phyloP scores from a whole-genome alignment of 176 grass and related monocot species.

The Thinopyrum elongatum region DNA sequence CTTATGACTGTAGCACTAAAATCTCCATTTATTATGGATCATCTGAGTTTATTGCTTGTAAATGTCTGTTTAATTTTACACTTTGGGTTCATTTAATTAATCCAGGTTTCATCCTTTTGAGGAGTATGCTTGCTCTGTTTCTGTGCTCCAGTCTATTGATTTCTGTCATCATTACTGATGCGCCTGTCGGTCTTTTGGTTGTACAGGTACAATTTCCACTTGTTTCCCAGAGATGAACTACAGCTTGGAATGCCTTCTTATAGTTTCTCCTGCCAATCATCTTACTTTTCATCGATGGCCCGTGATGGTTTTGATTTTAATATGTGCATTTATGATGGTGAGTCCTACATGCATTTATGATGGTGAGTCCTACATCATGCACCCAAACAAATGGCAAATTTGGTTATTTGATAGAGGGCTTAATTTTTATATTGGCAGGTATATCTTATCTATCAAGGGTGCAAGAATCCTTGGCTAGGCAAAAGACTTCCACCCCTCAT shows the following conservation, averaged over 20 bases:
- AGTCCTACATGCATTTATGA: conserved; percentile 95
- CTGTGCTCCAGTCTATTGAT: background rate
- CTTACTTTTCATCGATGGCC: conserved; percentile 77
- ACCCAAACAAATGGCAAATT: conserved; percentile 4
- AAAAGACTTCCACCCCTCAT: conserved; percentile 42
- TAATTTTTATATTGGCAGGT: conserved; percentile 50
- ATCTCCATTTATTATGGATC: background rate
- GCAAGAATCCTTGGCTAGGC: conserved; percentile 79
- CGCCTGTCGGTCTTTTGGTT: conserved; percentile 15
- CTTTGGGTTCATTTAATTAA: background rate
- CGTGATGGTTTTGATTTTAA: conserved; percentile 98
- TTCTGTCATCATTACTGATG: conserved; percentile 12
- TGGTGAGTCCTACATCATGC: conserved; percentile 43
- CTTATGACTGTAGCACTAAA: background rate
- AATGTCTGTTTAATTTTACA: conserved; percentile 6
- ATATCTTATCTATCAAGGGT: conserved; percentile 95
- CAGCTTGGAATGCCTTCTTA: conserved; percentile 78
- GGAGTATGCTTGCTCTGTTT: background rate
- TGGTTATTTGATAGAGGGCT: background rate
- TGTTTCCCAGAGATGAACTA: conserved; percentile 88
- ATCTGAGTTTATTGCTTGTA: conserved; percentile 2
- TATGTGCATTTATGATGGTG: conserved; percentile 90
- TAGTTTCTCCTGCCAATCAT: conserved; percentile 91
- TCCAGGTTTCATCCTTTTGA: background rate
- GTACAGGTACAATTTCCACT: conserved; percentile 93